Evolutionary conservation across 163 green algal genomes (phyloP), one percentile per base, ranked within the genome.

Genomic region (Volvox carteri): DNA sequence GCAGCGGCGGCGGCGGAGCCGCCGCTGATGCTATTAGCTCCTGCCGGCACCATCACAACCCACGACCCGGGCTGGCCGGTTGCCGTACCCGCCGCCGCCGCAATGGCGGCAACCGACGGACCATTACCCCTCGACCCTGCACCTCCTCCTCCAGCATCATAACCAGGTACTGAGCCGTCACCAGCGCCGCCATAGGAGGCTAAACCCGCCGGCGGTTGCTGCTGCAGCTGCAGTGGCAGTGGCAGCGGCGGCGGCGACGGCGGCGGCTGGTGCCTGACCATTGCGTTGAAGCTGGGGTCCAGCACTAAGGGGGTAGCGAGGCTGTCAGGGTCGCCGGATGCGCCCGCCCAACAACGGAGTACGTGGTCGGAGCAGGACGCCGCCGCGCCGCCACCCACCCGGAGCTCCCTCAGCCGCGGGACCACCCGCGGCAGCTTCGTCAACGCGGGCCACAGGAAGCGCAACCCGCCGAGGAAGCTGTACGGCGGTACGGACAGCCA

Each of bases 381-480:
- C 65, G 68, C 65, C 21, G 41, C 78, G 42, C 58, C 25, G 41
- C 80, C 80, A 23, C 80, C 80, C 65, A 87, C 62, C 23, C 81
- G 65, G 62, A 87, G 80, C 80, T 87, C 80, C 46, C 65, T 44
- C 65, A 87, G 65, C 21, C 33, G 46, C 19, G 80, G 80, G 62
- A 72, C 46, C 81, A 87, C 65, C 9, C 21, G 8, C 21, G 65
- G 81, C 65, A 87, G 81, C 44, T 30, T 8, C 11, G 81, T 79
- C 28, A 79, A 65, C 18, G 81, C 81, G 9, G 81, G 81, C 81
- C 81, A 79, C 46, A 65, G 8, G 33, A 79, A 87, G 81, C 19
- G 81, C 33, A 79, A 2, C 9, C 65, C 81, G 11, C 81, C 81
- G 23, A 87, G 81, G 48, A 79, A 79, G 65, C 46, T 58, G 44